A percentile compares a stretch with the other conserved stretches of the same genome.
Conservation (phyloP, 306 rosid genomes). For the Trifolium repens region DNA sequence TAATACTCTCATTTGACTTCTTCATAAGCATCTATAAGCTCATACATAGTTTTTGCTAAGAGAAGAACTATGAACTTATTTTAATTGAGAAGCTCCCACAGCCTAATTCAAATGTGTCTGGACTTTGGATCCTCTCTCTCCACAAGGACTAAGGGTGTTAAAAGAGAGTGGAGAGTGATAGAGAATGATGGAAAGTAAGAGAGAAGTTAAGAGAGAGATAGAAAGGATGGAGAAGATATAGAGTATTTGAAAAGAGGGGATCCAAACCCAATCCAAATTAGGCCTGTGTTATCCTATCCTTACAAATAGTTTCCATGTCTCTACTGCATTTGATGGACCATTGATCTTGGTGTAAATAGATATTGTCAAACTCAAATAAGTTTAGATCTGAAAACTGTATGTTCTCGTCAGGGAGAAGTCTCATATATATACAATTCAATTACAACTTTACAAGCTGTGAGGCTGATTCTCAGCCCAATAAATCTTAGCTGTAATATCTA, state of each 20-base stretch:
- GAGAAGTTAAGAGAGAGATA: background rate
- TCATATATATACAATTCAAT: too few species aligned
- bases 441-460: too few species aligned
- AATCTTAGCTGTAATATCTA: too few species aligned
- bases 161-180: background rate
- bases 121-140: background rate
- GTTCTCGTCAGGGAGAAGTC: too few species aligned
- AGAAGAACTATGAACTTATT: background rate
- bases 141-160: background rate
- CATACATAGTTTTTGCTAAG: background rate
- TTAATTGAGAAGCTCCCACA: slow-evolving; percentile 2
- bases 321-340: slow-evolving; percentile 22
- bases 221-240: background rate
- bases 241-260: background rate
- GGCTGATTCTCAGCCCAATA: too few species aligned
- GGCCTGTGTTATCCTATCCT: background rate
- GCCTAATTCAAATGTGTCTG: background rate
- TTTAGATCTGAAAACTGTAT: too few species aligned
- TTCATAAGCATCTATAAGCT: background rate
- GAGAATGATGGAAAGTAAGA: background rate
- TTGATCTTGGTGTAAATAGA: background rate
- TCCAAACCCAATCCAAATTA: background rate
- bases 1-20: background rate
- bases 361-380: too few species aligned
- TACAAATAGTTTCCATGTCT: slow-evolving; percentile 5